Percentiles rank a stretch among this genome's conserved stretches.
Conservation (phyloP, 352 stramenopile species). For the Globisporangium cederbergense region DNA sequence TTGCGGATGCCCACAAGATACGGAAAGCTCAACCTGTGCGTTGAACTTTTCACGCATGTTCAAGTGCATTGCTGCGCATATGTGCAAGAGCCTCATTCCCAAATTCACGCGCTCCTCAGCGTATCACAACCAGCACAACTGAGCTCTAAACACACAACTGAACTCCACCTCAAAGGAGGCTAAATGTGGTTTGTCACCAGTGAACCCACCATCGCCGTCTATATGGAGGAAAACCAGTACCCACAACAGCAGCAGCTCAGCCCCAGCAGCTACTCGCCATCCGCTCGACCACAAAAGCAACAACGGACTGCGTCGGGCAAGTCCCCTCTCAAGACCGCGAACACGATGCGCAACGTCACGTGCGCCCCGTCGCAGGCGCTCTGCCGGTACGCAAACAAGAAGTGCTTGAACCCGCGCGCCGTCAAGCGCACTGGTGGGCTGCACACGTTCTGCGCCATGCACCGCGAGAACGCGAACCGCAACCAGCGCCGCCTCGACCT, state of each 20-base stretch:
- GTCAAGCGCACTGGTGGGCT: constrained; percentile 45
- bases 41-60: constrained; percentile 10
- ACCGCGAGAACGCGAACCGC: constrained; percentile 31
- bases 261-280: constrained; percentile 4
- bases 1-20: constrained; percentile 21
- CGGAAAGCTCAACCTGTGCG: constrained; percentile 12
- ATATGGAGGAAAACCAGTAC: constrained; percentile 6
- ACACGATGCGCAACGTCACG: constrained; percentile 11
- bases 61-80: neutral
- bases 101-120: constrained; percentile 1
- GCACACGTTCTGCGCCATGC: constrained; percentile 44
- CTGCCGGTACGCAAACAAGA: constrained; percentile 45
- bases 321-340: neutral
- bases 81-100: neutral
- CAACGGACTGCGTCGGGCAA: neutral
- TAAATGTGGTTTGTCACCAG: constrained; percentile 8
- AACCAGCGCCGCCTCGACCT: constrained; percentile 26
- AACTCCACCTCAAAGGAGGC: neutral
- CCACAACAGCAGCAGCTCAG: neutral
- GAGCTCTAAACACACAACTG: too few species aligned
- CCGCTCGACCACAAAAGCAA: neutral
- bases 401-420: constrained; percentile 33
- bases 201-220: constrained; percentile 4
- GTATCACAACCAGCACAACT: neutral
- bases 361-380: constrained; percentile 12